A percentile compares a stretch with the other conserved stretches of the same genome.
These are phyloP conservation scores for Beauveria rudraprayagi DNA, from an alignment of 2,329 filamentous ascomycete species.

Conservation along the genomic window DNA sequence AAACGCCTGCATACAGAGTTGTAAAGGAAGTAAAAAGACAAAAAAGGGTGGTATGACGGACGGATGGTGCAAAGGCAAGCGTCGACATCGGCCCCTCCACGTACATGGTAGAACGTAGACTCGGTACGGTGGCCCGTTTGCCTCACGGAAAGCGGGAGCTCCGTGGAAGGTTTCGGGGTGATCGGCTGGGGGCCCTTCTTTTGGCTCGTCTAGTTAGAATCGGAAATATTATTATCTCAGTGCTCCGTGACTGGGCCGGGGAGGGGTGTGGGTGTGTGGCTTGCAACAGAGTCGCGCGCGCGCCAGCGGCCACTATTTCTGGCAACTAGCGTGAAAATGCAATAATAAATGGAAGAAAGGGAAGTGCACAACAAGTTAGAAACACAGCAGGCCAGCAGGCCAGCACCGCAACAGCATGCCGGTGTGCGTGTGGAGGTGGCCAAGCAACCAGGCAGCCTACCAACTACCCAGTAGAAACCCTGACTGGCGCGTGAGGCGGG, in stretches of 20 bases:
- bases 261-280: constrained; percentile 3
- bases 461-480: neutral
- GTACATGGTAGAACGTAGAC: constrained; percentile 6
- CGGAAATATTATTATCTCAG: constrained; percentile 12
- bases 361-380: neutral
- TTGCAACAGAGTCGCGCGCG: neutral
- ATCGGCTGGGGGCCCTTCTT: constrained; percentile 11
- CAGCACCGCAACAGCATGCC: neutral
- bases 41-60: neutral
- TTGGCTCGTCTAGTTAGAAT: constrained; percentile 10
- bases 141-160: constrained; percentile 11
- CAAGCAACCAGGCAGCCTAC: neutral
- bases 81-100: constrained; percentile 7
- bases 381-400: neutral
- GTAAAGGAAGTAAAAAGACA: neutral
- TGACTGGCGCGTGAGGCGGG: constrained; percentile 2
- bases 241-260: constrained; percentile 1
- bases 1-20: neutral
- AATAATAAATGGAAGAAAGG: neutral
- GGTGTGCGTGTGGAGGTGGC: constrained; percentile 6
- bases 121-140: constrained; percentile 10
- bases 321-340: neutral
- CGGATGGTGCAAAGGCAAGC: constrained; percentile 7
- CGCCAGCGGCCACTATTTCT: neutral
- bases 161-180: constrained; percentile 12